These are phyloP conservation scores for Ceratobasidium sp. DNA, from an alignment of 1,284 basidiomycete species.

Conservation along the genomic window DNA sequence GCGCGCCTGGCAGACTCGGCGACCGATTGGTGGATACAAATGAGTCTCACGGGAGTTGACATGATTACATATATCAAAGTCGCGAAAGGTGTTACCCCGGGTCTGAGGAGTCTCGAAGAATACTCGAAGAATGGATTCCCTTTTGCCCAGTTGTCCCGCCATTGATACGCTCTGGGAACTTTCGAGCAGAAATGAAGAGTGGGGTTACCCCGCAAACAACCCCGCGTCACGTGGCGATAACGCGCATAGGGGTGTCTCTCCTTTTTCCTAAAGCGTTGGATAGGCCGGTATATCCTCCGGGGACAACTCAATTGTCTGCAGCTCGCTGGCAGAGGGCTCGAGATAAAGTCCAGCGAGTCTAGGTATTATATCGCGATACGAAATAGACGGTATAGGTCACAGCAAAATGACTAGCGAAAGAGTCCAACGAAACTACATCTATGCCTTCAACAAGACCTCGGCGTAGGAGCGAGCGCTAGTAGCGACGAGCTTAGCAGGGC, in stretches of 20 bases:
- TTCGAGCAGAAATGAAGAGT: background rate
- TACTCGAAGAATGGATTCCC: too few relatives aligned
- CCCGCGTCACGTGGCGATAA: slow-evolving; percentile 11
- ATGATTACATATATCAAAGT: too few relatives aligned
- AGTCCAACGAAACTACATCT: slow-evolving; percentile 28
- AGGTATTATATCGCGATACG: slow-evolving; percentile 17
- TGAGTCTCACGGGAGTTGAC: too few relatives aligned
- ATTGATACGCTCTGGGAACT: too few relatives aligned
- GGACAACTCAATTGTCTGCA: background rate
- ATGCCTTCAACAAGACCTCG: slow-evolving; percentile 35
- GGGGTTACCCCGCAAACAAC: background rate
- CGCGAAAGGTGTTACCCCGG: too few relatives aligned
- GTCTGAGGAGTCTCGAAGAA: too few relatives aligned
- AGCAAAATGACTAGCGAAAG: slow-evolving; percentile 16
- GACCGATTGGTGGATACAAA: too few relatives aligned
- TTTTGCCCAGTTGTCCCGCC: too few relatives aligned
- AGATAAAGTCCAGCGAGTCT: background rate
- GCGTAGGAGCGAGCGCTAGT: slow-evolving; percentile 44
- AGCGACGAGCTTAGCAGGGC: slow-evolving; percentile 38
- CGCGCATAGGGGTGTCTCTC: slow-evolving; percentile 5
- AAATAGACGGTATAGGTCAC: slow-evolving; percentile 21
- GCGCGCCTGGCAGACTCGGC: too few relatives aligned
- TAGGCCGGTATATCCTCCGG: background rate
- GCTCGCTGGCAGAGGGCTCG: slow-evolving; percentile 8
- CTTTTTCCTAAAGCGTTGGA: slow-evolving; percentile 2